Conservation (phyloP, 2,329 filamentous ascomycete species). For the Rosellinia necatrix region DNA sequence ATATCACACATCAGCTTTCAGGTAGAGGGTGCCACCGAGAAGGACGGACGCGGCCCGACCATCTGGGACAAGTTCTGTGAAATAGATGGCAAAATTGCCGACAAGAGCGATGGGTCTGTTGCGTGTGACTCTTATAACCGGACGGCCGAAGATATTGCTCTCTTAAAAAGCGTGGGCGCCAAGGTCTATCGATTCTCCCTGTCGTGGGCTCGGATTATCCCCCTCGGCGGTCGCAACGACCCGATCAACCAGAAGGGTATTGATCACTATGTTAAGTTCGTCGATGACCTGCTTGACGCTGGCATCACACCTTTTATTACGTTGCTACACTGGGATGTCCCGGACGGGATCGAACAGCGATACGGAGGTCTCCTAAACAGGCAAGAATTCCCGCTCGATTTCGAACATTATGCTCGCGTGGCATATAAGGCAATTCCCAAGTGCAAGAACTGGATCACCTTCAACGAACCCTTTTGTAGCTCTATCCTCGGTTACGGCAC, state of each 20-base stretch:
- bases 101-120: constrained; percentile 72
- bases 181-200: constrained; percentile 83
- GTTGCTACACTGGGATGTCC: constrained; percentile 87
- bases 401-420: constrained; percentile 75
- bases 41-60: constrained; percentile 78
- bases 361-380: constrained; percentile 83
- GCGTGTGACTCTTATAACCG: constrained; percentile 89
- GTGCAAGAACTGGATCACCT: constrained; percentile 88
- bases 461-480: constrained; percentile 89
- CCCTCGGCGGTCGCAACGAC: constrained; percentile 81
- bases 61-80: constrained; percentile 93
- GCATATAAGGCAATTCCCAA: constrained; percentile 75
- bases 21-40: constrained; percentile 76
- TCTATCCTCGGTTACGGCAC: constrained; percentile 79
- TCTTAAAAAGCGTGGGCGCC: constrained; percentile 75
- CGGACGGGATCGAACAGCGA: constrained; percentile 75
- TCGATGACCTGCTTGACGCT: constrained; percentile 75
- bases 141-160: constrained; percentile 74
- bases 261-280: constrained; percentile 77
- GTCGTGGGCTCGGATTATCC: constrained; percentile 84
- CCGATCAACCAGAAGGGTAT: constrained; percentile 79
- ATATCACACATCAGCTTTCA: constrained; percentile 68
- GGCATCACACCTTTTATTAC: constrained; percentile 83
- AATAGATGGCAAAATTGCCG: constrained; percentile 80
- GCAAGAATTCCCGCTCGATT: constrained; percentile 82